Evolutionary conservation across 2,329 filamentous ascomycete genomes (phyloP).

Genomic region (Diaporthe caulivora): DNA sequence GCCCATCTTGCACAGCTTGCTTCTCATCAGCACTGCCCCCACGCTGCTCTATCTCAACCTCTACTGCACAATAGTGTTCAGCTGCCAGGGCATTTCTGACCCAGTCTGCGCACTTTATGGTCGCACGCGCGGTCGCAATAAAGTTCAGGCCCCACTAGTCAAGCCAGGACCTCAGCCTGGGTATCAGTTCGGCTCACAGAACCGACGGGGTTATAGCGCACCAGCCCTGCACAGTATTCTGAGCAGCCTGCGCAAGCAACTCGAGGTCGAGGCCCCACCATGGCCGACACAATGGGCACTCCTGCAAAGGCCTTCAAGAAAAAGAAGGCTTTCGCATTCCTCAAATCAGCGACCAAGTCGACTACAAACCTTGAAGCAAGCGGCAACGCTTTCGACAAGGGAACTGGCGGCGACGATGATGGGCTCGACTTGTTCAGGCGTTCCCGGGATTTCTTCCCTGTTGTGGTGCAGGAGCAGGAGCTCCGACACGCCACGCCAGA

Average conservation of each 20-base stretch:
- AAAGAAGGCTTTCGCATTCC: slow-evolving; percentile 45
- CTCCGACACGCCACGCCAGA: slow-evolving; percentile 33
- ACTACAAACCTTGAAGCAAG: background rate
- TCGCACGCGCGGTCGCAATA: background rate
- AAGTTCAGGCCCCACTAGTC: background rate
- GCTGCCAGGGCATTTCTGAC: background rate
- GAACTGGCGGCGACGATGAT: slow-evolving; percentile 44
- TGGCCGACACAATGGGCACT: slow-evolving; percentile 28
- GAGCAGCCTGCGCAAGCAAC: background rate
- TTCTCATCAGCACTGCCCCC: background rate
- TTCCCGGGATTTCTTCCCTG: slow-evolving; percentile 62
- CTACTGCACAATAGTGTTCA: background rate
- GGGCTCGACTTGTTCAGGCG: slow-evolving; percentile 63
- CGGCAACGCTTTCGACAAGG: slow-evolving; percentile 4
- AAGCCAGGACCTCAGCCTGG: background rate
- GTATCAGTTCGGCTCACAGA: background rate
- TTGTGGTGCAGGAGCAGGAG: slow-evolving; percentile 46
- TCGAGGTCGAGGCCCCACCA: background rate
- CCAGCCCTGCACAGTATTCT: background rate
- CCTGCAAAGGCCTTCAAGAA: slow-evolving; percentile 40
- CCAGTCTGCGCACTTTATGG: background rate
- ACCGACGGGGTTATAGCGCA: background rate
- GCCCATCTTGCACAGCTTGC: too few species aligned
- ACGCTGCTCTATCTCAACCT: background rate
- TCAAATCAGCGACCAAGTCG: slow-evolving; percentile 33